Evolutionary conservation across 2,329 filamentous ascomycete species (phyloP).

Genomic region (Esteya vermicola): DNA sequence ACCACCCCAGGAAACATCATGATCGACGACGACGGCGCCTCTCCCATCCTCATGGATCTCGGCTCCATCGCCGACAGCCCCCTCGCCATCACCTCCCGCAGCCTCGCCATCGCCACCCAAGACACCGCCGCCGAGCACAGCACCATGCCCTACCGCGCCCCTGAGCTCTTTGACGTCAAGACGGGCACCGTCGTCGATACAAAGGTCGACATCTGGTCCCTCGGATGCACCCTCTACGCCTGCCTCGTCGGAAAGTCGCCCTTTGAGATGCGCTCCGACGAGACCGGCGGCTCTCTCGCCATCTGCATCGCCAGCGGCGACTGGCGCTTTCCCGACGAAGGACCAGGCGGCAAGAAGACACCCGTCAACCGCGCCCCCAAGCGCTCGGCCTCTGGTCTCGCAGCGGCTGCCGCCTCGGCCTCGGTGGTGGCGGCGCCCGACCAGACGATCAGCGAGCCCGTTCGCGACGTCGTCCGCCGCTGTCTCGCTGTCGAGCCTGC

Average conservation of each 20-base stretch:
- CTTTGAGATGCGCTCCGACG: slow-evolving; percentile 89
- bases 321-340: slow-evolving; percentile 92
- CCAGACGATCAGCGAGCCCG: slow-evolving; percentile 57
- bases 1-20: slow-evolving; percentile 73
- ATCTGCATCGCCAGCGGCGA: slow-evolving; percentile 88
- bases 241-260: slow-evolving; percentile 94
- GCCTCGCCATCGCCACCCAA: slow-evolving; percentile 80
- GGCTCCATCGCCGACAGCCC: slow-evolving; percentile 82
- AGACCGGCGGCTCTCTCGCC: slow-evolving; percentile 85
- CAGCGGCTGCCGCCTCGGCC: slow-evolving; percentile 14
- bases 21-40: slow-evolving; percentile 82
- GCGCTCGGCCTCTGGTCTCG: too few relatives aligned
- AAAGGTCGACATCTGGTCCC: slow-evolving; percentile 94
- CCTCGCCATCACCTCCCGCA: slow-evolving; percentile 77
- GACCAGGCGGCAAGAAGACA: slow-evolving; percentile 33
- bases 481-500: slow-evolving; percentile 78
- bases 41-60: slow-evolving; percentile 93
- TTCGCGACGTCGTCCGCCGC: slow-evolving; percentile 74
- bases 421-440: slow-evolving; percentile 21
- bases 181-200: slow-evolving; percentile 85
- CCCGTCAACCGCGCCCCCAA: too few relatives aligned
- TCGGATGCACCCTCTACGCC: slow-evolving; percentile 95
- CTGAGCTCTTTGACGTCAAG: slow-evolving; percentile 95
- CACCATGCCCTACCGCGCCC: slow-evolving; percentile 96
- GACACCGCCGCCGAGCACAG: slow-evolving; percentile 92